These are phyloP conservation scores for Aureobasidium subglaciale DNA, from an alignment of 2,329 filamentous ascomycete species.

Conservation along the genomic window DNA sequence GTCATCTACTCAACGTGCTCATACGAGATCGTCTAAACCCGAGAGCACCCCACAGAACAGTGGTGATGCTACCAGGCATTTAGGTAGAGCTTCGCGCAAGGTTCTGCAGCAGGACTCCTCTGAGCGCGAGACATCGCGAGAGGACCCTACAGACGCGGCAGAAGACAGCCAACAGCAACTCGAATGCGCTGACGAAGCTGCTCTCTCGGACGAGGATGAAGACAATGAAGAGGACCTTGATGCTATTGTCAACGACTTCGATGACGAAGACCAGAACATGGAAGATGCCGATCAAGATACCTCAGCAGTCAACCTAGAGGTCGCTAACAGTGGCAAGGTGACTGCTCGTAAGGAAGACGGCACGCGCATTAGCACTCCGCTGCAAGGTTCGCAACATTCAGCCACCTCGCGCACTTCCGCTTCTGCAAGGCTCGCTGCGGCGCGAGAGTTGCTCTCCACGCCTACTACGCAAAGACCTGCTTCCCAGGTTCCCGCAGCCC, in stretches of 20 bases:
- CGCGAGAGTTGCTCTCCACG: slow-evolving; percentile 32
- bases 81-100: slow-evolving; percentile 28
- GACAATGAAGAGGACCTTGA: slow-evolving; percentile 58
- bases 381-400: slow-evolving; percentile 45
- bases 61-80: slow-evolving; percentile 16
- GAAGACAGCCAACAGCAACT: slow-evolving; percentile 62
- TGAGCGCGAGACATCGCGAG: slow-evolving; percentile 32
- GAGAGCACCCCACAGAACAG: slow-evolving; percentile 13
- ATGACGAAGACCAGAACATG: slow-evolving; percentile 72
- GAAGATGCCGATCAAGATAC: slow-evolving; percentile 67
- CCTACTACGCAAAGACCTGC: slow-evolving; percentile 53
- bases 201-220: slow-evolving; percentile 56
- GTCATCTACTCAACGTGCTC: neutral
- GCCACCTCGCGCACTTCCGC: slow-evolving; percentile 24
- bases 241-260: slow-evolving; percentile 82
- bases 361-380: slow-evolving; percentile 75
- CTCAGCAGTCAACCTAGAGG: slow-evolving; percentile 83
- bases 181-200: slow-evolving; percentile 89
- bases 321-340: slow-evolving; percentile 77
- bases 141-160: slow-evolving; percentile 48
- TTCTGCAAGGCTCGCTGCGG: slow-evolving; percentile 26
- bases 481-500: slow-evolving; percentile 79
- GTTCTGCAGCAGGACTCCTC: slow-evolving; percentile 22
- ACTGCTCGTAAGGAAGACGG: slow-evolving; percentile 90
- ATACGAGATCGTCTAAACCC: slow-evolving; percentile 1